Evolutionary conservation across 23 red algal genomes (phyloP).

Genomic region (Gracilaria gracilis): DNA sequence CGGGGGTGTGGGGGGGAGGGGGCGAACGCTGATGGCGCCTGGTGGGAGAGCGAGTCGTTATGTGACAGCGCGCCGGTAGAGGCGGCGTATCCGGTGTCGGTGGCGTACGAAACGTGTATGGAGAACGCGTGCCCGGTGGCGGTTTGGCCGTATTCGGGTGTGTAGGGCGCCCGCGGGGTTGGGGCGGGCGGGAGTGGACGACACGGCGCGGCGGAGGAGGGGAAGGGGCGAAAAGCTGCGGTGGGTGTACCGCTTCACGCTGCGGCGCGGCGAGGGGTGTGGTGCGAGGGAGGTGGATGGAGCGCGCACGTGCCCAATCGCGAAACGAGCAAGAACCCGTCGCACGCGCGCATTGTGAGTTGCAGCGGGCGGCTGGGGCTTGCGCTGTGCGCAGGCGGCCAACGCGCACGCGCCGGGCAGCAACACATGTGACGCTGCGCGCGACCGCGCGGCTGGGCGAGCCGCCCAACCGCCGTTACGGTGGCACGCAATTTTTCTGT

Average conservation of each 20-base stretch:
- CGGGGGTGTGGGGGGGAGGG: background rate
- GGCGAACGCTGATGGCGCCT: background rate
- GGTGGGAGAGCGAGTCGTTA: background rate
- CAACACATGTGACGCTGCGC: too few relatives aligned
- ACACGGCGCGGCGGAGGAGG: background rate
- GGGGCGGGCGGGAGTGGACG: background rate
- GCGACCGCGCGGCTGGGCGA: too few relatives aligned
- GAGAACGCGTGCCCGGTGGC: background rate
- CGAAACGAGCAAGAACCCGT: background rate
- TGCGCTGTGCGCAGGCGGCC: background rate
- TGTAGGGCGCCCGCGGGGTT: background rate
- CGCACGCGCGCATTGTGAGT: background rate
- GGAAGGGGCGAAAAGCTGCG: too few relatives aligned
- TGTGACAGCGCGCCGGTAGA: slow-evolving; percentile 22
- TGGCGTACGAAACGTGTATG: slow-evolving; percentile 17
- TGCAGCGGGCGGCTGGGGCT: too few relatives aligned
- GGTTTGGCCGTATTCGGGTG: background rate
- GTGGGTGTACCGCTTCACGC: too few relatives aligned
- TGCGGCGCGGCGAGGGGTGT: too few relatives aligned
- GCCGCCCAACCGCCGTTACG: too few relatives aligned
- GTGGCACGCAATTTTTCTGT: too few relatives aligned
- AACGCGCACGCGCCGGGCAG: background rate
- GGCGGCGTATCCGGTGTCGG: slow-evolving; percentile 32
- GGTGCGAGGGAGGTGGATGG: background rate
- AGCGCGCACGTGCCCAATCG: background rate